Conservation (phyloP, 2,329 filamentous ascomycete genomes). For the Colletotrichum viniferum region DNA sequence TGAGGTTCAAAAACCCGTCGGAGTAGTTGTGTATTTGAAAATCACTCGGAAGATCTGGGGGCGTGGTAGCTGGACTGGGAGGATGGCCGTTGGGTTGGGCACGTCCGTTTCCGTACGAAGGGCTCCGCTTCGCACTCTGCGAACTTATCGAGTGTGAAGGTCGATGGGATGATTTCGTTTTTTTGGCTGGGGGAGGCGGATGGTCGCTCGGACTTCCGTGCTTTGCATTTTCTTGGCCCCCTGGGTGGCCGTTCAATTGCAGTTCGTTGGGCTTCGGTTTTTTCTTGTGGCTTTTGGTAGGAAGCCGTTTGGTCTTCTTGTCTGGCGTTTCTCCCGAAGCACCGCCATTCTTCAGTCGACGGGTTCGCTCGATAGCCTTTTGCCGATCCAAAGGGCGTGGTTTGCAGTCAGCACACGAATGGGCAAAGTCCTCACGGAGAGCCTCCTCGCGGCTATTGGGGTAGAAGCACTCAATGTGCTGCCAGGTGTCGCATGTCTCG, state of each 20-base stretch:
- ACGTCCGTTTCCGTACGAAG: slow-evolving; percentile 68
- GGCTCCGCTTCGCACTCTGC: slow-evolving; percentile 67
- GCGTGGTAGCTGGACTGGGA: slow-evolving; percentile 78
- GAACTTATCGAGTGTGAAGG: slow-evolving; percentile 77
- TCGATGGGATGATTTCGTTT: slow-evolving; percentile 81
- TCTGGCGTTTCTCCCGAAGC: slow-evolving; percentile 59
- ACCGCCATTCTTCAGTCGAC: slow-evolving; percentile 58
- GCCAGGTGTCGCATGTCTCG: slow-evolving; percentile 95
- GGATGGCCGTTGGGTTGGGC: slow-evolving; percentile 61
- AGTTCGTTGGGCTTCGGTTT: slow-evolving; percentile 75
- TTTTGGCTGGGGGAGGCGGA: slow-evolving; percentile 72
- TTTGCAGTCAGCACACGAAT: slow-evolving; percentile 89
- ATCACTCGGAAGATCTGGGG: slow-evolving; percentile 68
- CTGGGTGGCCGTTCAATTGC: slow-evolving; percentile 69
- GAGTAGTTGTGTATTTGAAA: slow-evolving; percentile 73
- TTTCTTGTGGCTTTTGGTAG: slow-evolving; percentile 86
- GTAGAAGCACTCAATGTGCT: slow-evolving; percentile 98
- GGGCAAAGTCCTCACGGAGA: slow-evolving; percentile 73
- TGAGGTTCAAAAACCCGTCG: slow-evolving; percentile 75
- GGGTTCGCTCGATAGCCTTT: slow-evolving; percentile 73
- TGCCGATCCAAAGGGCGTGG: slow-evolving; percentile 76
- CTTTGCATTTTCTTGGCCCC: slow-evolving; percentile 61
- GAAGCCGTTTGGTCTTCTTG: slow-evolving; percentile 75
- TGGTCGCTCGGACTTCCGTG: slow-evolving; percentile 49
- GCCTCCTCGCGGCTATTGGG: slow-evolving; percentile 73